Conservation (phyloP, 805 yeast species). For the Hanseniaspora thailandica region DNA sequence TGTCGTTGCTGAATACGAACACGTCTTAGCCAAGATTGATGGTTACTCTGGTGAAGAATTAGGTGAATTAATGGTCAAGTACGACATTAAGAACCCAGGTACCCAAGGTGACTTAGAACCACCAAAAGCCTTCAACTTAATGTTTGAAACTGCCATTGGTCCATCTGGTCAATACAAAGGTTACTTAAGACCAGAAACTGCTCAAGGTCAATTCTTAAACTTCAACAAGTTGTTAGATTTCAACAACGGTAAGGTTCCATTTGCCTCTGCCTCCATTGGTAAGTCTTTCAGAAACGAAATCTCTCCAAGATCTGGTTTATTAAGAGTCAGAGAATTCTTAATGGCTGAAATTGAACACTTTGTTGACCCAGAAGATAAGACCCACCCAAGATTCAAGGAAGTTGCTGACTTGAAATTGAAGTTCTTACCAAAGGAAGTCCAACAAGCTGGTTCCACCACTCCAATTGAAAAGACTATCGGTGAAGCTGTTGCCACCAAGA, state of each 20-base stretch:
- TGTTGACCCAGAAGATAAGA: slow-evolving; percentile 84
- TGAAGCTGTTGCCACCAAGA: slow-evolving; percentile 75
- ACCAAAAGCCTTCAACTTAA: slow-evolving; percentile 90
- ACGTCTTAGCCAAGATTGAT: slow-evolving; percentile 82
- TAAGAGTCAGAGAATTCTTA: slow-evolving; percentile 95
- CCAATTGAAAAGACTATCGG: slow-evolving; percentile 60
- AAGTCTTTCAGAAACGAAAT: slow-evolving; percentile 98
- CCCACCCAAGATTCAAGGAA: slow-evolving; percentile 67
- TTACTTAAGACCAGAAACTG: slow-evolving; percentile 95
- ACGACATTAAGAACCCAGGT: slow-evolving; percentile 81
- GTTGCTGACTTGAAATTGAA: slow-evolving; percentile 61
- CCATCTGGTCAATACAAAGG: slow-evolving; percentile 96
- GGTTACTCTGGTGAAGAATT: slow-evolving; percentile 88
- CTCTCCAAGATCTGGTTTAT: slow-evolving; percentile 93
- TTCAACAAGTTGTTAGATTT: slow-evolving; percentile 85
- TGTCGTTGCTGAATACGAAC: slow-evolving; percentile 69
- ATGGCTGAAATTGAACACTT: slow-evolving; percentile 99
- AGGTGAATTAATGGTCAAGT: slow-evolving; percentile 74
- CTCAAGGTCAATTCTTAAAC: slow-evolving; percentile 97
- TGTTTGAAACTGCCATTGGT: slow-evolving; percentile 99
- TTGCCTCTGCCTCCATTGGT: slow-evolving; percentile 98
- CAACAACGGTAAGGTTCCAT: slow-evolving; percentile 95
- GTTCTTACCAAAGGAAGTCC: slow-evolving; percentile 78
- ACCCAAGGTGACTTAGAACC: slow-evolving; percentile 76
- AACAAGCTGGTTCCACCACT: slow-evolving; percentile 71